Base-by-base conservation (phyloP, 164 flowering plant species). In the Santalum album region DNA sequence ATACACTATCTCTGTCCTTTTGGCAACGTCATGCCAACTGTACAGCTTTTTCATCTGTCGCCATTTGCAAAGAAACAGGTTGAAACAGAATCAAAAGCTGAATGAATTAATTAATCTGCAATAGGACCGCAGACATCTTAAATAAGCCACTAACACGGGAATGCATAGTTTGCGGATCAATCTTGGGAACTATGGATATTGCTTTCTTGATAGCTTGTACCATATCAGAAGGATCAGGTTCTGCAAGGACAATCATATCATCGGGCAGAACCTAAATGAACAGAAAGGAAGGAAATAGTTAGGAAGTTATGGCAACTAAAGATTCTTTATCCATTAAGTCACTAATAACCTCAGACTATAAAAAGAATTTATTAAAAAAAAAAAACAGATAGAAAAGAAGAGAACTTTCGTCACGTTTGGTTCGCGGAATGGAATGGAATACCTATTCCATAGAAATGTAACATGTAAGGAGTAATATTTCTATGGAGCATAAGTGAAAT, bases 21-120 rank as follows among this genome's bases (percentile, higher is more conserved):
- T 80, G 23, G 99, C 97, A 68, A 90, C 97, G 76, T 94, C 95
- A 74, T 79, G 89, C 99, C 97, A 94, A 62, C 87, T 78, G 51
- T 90, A 94, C 18, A 94, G 73, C 42, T 70, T 65, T 71, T 82
- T 90, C 86, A 94, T 81, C 96, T 92, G 74, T 27, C 19, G 61
- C 45, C 26, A 55, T 36, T 61, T 55, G 49, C 21, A 55, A 57
- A 18, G 53, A 38, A 55, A 25, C 49, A 49, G 11, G 25, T 39
- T 9, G 25, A 46, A 40, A 25, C 51, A 19, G 21, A 34, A 47
- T 29, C 3, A 42, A 16, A 27, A 20, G 32, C 6, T 22, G 11
- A 48, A 48, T 23, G 12, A 21, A 22, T 42, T 17, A 2, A 9
- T 4, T 18, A 42, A 25, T 24, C 9, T 29, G 9, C 4, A 29